These are phyloP conservation scores for Candida pseudocylindracea DNA, from an alignment of 1,139 yeast species.

Conservation along the genomic window DNA sequence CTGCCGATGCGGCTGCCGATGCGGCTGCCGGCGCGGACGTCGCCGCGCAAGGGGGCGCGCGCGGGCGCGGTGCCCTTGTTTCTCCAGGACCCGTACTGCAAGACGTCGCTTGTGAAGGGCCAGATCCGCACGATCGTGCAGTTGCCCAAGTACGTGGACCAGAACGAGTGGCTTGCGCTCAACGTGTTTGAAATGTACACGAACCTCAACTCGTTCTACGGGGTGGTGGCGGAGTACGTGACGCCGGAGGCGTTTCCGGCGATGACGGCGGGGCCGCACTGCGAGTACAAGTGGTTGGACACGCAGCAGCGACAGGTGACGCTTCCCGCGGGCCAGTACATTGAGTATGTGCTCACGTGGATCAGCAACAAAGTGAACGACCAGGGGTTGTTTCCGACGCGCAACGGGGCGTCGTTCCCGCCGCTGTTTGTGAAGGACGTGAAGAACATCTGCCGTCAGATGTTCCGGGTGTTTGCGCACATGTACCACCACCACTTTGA, in stretches of 20 bases:
- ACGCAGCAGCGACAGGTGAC: conserved; percentile 44
- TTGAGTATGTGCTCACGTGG: conserved; percentile 85
- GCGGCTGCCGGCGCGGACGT: conserved; percentile 6
- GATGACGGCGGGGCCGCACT: conserved; percentile 89
- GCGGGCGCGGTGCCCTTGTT: conserved; percentile 28
- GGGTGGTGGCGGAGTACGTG: conserved; percentile 70
- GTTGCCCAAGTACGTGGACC: conserved; percentile 83
- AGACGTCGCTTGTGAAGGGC: conserved; percentile 92
- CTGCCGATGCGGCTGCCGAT: conserved; percentile 8
- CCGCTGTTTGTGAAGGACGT: conserved; percentile 65
- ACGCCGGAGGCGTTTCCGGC: conserved; percentile 80
- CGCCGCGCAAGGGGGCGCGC: conserved; percentile 7
- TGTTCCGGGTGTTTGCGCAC: conserved; percentile 94
- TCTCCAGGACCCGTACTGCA: conserved; percentile 80
- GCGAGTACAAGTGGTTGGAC: conserved; percentile 85
- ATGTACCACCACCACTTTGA: conserved; percentile 90
- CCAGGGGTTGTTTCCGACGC: conserved; percentile 79
- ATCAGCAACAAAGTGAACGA: conserved; percentile 73
- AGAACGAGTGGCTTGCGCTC: conserved; percentile 88
- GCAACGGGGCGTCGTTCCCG: conserved; percentile 84
- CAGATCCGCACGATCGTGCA: conserved; percentile 91
- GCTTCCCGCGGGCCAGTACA: conserved; percentile 82
- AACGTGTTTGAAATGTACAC: conserved; percentile 81
- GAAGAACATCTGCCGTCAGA: conserved; percentile 70
- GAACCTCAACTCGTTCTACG: conserved; percentile 71